Evolutionary conservation across 495 filamentous ascomycete species (phyloP).

Genomic region (Tuber borchii): DNA sequence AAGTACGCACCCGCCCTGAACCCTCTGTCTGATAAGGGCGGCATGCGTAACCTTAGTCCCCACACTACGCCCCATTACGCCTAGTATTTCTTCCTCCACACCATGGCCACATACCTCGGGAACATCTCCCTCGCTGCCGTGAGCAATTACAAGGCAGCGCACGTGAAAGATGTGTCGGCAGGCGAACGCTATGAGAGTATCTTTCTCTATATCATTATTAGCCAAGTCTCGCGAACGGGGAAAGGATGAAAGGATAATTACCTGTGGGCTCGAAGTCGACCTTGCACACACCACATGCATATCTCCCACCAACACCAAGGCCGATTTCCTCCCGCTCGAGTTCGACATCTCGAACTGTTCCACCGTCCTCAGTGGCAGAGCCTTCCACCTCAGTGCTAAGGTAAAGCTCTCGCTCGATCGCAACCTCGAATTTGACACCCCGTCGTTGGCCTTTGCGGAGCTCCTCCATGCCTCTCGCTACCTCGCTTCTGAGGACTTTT

Average conservation of each 20-base stretch:
- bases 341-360: slow-evolving; percentile 16
- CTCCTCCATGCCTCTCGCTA: slow-evolving; percentile 70
- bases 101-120: slow-evolving; percentile 28
- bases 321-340: slow-evolving; percentile 35
- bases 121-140: slow-evolving; percentile 45
- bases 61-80: slow-evolving; percentile 54
- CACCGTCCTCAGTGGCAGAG: slow-evolving; percentile 15
- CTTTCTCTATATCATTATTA: slow-evolving; percentile 52
- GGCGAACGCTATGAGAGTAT: slow-evolving; percentile 81
- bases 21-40: slow-evolving; percentile 63
- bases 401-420: slow-evolving; percentile 36
- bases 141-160: slow-evolving; percentile 56
- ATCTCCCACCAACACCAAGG: slow-evolving; percentile 42
- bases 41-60: slow-evolving; percentile 87
- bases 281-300: slow-evolving; percentile 40
- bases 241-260: slow-evolving; percentile 49
- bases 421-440: slow-evolving; percentile 81
- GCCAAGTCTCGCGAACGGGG: neutral
- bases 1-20: slow-evolving; percentile 58
- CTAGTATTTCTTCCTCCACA: slow-evolving; percentile 28
- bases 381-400: slow-evolving; percentile 17
- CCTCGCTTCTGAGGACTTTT: slow-evolving; percentile 76
- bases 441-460: slow-evolving; percentile 68
- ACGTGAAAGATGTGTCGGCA: slow-evolving; percentile 91
- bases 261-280: slow-evolving; percentile 33